Base-by-base conservation (phyloP, 306 rosid species). In the Sindora glabra region DNA sequence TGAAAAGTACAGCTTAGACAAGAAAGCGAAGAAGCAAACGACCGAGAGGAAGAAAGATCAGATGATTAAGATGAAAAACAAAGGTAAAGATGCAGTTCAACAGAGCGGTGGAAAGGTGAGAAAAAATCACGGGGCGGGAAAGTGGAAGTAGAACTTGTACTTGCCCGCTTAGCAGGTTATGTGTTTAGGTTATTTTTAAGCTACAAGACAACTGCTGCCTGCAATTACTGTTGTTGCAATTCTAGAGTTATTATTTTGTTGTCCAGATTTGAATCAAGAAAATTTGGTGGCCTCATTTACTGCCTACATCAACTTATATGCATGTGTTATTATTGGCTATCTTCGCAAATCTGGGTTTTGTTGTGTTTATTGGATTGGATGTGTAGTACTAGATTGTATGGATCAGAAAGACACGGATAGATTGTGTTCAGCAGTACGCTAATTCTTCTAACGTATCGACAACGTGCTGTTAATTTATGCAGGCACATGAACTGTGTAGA, bases 101-200 rank as follows among this genome's bases (percentile, higher is more conserved):
- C n/a, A 73, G 32, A 65, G 50, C 23, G 26, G 65, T 49, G 67
- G 48, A 5, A 78, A 76, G 74, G 83, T 44, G 59, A 81, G 85
- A 50, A 79, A 71, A 33, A 67, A 32, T 40, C 51, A 44, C 41
- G 46, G 59, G 67, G 36, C 52, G 57, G 64, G 54, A 5, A 74
- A 74, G 62, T 52, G 52, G 54, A 80, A 71, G 53, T 76, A 74
- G 54, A 8, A n/a, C n/a, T n/a, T 11, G 38, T 46, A 16, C 12
- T 44, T 19, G 13, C 19, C 26, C 47, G 11, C 29, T 34, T 5
- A n/a, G 40, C 15, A 53, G 65, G 49, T 48, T 69, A 44, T 47
- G 70, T 64, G 53, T 21, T 71, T 65, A 59, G 62, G 25, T 64
- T 77, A 27, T 21, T 15, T 68, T 68, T 60, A 1, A 46, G 16